phyloP scores from a whole-genome alignment of 148 eudicot genomes.

The Vaccinium myrtillus region DNA sequence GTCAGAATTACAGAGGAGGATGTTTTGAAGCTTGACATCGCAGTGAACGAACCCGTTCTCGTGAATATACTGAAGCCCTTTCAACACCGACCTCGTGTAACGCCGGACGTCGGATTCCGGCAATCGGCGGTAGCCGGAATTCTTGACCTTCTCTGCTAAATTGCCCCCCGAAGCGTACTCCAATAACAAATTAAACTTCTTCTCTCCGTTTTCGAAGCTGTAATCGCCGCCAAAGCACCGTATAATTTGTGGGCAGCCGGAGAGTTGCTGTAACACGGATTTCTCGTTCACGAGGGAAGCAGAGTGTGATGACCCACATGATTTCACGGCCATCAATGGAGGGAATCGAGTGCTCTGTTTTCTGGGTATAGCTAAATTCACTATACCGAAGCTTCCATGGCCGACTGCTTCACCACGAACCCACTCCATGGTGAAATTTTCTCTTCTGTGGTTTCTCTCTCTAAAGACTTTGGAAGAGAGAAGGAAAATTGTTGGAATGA shows the following conservation, averaged over 20 bases:
- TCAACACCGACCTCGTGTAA: slow-evolving; percentile 44
- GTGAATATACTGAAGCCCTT: slow-evolving; percentile 58
- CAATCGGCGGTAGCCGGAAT: slow-evolving; percentile 22
- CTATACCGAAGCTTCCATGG: slow-evolving; percentile 77
- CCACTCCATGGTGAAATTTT: slow-evolving; percentile 62
- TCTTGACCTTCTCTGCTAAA: slow-evolving; percentile 41
- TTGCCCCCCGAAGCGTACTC: slow-evolving; percentile 68
- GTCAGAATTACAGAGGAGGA: slow-evolving; percentile 35
- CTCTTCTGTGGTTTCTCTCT: background rate
- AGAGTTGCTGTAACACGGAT: slow-evolving; percentile 40
- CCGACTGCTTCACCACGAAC: slow-evolving; percentile 67
- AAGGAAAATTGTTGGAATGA: background rate
- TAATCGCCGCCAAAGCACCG: slow-evolving; percentile 48
- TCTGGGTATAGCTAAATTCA: slow-evolving; percentile 52
- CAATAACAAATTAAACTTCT: slow-evolving; percentile 55
- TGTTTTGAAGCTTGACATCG: slow-evolving; percentile 70
- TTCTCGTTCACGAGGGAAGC: slow-evolving; percentile 52
- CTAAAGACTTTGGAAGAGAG: background rate
- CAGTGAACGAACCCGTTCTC: slow-evolving; percentile 66
- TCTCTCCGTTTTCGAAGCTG: slow-evolving; percentile 43
- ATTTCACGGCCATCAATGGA: slow-evolving; percentile 59
- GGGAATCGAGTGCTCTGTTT: slow-evolving; percentile 18
- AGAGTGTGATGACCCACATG: slow-evolving; percentile 39
- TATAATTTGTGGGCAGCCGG: slow-evolving; percentile 41
- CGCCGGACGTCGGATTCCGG: slow-evolving; percentile 37